Evolutionary conservation across 2,329 filamentous ascomycete species (phyloP), one percentile per base, ranked within the genome.

Genomic region (Xylaria sp.): DNA sequence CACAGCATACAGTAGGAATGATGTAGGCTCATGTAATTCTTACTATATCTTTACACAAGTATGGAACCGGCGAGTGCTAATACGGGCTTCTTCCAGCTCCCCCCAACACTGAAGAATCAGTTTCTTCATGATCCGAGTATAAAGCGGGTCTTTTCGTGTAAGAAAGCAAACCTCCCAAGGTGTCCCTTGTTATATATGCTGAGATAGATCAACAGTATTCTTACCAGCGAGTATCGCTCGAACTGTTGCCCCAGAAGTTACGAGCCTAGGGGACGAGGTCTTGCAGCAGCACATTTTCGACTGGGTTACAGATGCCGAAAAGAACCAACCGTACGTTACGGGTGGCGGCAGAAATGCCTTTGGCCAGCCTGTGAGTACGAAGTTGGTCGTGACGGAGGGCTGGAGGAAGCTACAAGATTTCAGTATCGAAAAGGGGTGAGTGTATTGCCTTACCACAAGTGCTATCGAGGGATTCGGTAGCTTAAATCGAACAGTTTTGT

Each of bases 341-440:
- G 85, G 85, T 3, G 83, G 83, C 48, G 85, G 87, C 1, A 82
- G 87, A 12, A 86, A 90, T 73, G 85, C 86, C 0, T 91, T 91
- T 76, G 90, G 91, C 0, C 82, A 83, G 59, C 85, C 85, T 10
- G 65, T 70, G 58, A 85, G 81, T 7, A 86, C 87, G 55, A 84
- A 88, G 39, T 80, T 93, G 1, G 82, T 91, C 41, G 90, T 90
- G 0, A 84, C 86, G 0, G 85, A 90, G 70, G 91, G 91, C 32
- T 93, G 91, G 91, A 82, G 84, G 45, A 81, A 83, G 46, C 80
- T 91, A 2, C 88, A 90, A 71, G 81, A 84, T 1, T 86, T 89
- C 71, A 88, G 89, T 0, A 83, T 87, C 18, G 76, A 81, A 36
- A 85, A 87, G 69, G 89, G 90, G 74, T 70, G 64, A 53, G 69